A percentile compares a stretch with the other conserved stretches of the same genome.
phyloP scores from a whole-genome alignment of 768 basidiomycete genomes.

The Hygrophoropsis aurantiaca region DNA sequence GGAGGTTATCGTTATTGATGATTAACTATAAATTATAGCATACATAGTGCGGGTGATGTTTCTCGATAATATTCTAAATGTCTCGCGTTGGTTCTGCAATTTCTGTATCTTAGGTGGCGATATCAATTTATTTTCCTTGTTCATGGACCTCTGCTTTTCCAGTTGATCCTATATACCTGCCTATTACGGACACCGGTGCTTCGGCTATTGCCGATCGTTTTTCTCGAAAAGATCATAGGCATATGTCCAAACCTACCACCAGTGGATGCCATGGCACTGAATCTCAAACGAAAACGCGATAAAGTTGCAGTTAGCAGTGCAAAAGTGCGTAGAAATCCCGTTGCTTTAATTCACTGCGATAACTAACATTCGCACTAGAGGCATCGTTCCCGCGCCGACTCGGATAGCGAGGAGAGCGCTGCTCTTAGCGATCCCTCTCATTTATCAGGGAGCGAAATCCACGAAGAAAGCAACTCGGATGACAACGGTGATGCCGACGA shows the following conservation, averaged over 20 bases:
- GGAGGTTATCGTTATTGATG: slow-evolving; percentile 50
- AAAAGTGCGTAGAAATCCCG: background rate
- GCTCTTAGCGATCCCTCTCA: no score
- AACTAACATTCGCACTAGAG: no score
- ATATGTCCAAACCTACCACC: background rate
- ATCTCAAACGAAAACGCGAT: slow-evolving; percentile 26
- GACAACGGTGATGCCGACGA: background rate
- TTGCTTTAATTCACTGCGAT: no score
- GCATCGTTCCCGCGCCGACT: no score
- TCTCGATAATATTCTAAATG: no score
- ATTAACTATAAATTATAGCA: no score
- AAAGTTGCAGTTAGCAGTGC: background rate
- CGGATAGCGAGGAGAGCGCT: no score
- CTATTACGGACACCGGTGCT: background rate
- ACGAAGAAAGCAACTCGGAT: background rate
- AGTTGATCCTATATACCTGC: background rate
- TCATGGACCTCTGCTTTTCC: background rate
- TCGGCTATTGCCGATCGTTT: slow-evolving; percentile 4
- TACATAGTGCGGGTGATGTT: no score
- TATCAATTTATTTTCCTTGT: background rate
- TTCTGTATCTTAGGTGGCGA: no score
- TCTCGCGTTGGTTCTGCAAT: no score
- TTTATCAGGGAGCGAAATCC: background rate
- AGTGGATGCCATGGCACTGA: slow-evolving; percentile 14
- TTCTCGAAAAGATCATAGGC: background rate